Base-by-base conservation (phyloP, 805 yeast genomes). In the Myxozyma vanderwaltii region DNA sequence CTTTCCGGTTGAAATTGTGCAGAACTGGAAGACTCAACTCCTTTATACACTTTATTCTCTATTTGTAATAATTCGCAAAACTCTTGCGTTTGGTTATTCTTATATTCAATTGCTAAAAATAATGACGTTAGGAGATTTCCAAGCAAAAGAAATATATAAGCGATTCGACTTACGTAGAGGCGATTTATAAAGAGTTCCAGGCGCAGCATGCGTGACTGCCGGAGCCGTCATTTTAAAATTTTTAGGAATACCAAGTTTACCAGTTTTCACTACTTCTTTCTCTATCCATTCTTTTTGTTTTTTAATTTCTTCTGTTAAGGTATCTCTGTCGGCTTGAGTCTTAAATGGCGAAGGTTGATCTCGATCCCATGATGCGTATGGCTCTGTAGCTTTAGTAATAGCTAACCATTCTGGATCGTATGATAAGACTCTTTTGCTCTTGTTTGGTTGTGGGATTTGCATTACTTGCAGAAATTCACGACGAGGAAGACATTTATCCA, bases 401-500 rank as follows among this genome's bases (percentile, higher is more conserved):
- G 76, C 73, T 12, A 74, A 67, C 76, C 76, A 74, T 46, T 74
- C 76, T 3, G 75, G 69, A 45, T 74, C 76, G 52, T 72, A 74
- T 13, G 41, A 45, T 15, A 73, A 4, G 7, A 15, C 35, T 8
- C 15, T 13, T n/a, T 10, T 40, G 1, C 26, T 4, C 3, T 39
- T 19, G 12, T 24, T 27, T 19, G 46, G 12, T 8, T 38, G 31
- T 21, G 41, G 53, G 36, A 63, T 13, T 6, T 53, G 38, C 38
- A 84, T 24, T 3, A 81, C 66, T 58, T 86, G 86, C 8, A 90
- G 63, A 68, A 80, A 89, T 24, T 75, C 68, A 23, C 96, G 75
- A 17, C 78, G 74, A 1, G 90, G 89, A 1, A 88, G 75, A 67
- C 96, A 89, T 71, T 92, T 92, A 70, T 91, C 97, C 27, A 92